phyloP scores from a whole-genome alignment of 345 rosid genomes.

The Linum lewisii region DNA sequence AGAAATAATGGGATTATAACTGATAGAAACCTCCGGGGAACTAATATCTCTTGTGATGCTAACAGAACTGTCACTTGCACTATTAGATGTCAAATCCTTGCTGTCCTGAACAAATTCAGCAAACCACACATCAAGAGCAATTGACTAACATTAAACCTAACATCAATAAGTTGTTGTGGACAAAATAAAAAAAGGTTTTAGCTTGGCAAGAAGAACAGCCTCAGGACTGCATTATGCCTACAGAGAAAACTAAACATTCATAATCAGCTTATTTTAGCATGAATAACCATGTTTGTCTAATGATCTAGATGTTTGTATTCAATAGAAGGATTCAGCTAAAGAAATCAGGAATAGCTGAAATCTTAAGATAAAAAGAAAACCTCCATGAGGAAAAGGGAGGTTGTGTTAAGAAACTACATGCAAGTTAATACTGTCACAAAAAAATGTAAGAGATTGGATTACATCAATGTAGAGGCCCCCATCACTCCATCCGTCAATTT shows the following conservation, averaged over 20 bases:
- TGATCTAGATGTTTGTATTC: neutral
- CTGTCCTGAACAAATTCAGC: conserved; percentile 47
- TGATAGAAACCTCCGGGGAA: conserved; percentile 50
- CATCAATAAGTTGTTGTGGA: neutral
- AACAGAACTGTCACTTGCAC: conserved; percentile 78
- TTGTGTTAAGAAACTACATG: neutral
- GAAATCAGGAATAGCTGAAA: neutral
- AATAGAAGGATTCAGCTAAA: too few species aligned
- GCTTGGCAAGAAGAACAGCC: neutral
- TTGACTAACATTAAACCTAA: neutral
- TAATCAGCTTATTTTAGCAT: neutral
- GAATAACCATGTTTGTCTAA: neutral
- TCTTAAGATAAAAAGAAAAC: neutral
- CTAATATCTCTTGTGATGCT: conserved; percentile 56
- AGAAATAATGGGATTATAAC: conserved; percentile 38
- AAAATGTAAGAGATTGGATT: conserved; percentile 20
- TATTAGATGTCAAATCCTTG: conserved; percentile 73
- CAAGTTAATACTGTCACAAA: neutral
- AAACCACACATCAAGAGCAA: neutral
- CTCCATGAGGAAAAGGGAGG: neutral
- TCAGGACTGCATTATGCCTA: neutral
- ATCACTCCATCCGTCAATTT: conserved; percentile 92
- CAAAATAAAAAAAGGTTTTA: neutral
- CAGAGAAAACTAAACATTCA: neutral
- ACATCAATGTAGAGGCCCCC: conserved; percentile 80